Evolutionary conservation across 2,329 filamentous ascomycete genomes (phyloP), one percentile per base, ranked within the genome.

Genomic region (Colletotrichum spinosum): DNA sequence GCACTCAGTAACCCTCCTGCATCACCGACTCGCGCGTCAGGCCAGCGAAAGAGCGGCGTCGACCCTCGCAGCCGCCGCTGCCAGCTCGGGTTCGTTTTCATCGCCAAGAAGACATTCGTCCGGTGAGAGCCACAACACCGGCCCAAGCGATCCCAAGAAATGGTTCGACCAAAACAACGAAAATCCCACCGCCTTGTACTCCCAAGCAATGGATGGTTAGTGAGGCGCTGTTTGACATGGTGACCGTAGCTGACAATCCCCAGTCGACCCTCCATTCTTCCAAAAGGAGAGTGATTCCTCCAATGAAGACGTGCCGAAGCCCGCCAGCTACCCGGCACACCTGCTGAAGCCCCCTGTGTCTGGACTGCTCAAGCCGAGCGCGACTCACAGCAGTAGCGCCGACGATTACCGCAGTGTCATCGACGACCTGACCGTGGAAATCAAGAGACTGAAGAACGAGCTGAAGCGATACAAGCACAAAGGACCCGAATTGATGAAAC

Each of bases 381-480:
- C 74, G 42, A 78, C 79, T 3, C 86, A 77, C 17, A 86, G 78
- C 72, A 92, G 87, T 72, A 90, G 89, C 55, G 88, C 86, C 35
- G 92, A 92, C 61, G 92, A 94, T 60, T 94, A 89, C 66, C 85
- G 93, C 51, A 91, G 91, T 69, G 92, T 97, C 13, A 97, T 97
- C 52, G 93, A 97, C 71, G 93, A 97, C 73, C 77, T 97, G 64
- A 97, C 93, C 0, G 82, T 97, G 34, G 91, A 94, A 73, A 97
- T 96, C 74, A 92, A 93, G 74, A 90, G 88, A 55, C 76, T 97
- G 67, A 94, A 90, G 78, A 88, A 90, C 69, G 88, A 89, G 71
- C 72, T 97, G 59, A 90, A 87, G 71, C 89, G 87, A 57, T 92
- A 92, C 67, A 90, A 92, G 74, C 88, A 88, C 68, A 79, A 86